Evolutionary conservation across 768 basidiomycete genomes (phyloP).

Genomic region (Lyophyllum shimeji): DNA sequence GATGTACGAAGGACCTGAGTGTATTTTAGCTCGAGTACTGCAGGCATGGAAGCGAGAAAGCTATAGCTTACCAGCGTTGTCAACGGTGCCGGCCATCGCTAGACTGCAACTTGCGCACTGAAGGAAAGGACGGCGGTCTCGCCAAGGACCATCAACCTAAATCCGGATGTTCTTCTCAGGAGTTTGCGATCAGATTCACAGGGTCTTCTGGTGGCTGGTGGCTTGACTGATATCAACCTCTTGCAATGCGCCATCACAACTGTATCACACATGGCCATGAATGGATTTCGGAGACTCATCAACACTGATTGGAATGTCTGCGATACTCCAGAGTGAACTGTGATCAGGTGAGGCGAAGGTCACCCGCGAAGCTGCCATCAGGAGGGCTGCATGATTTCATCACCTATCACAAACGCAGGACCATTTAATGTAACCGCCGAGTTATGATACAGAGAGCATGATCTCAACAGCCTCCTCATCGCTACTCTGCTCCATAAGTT

Average conservation of each 20-base stretch:
- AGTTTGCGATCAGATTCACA: not conserved
- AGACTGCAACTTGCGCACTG: not conserved
- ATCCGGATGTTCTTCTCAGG: slow-evolving; percentile 15
- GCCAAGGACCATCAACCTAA: slow-evolving; percentile 5
- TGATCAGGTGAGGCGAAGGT: not conserved
- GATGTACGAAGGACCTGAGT: slow-evolving; percentile 71
- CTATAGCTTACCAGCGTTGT: slow-evolving; percentile 37
- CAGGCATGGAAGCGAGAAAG: slow-evolving; percentile 1
- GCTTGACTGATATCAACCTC: not conserved
- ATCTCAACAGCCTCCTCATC: slow-evolving; percentile 14
- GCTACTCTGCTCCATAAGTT: not conserved
- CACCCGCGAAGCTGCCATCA: not conserved
- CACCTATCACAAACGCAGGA: not conserved
- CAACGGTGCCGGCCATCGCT: slow-evolving; percentile 44
- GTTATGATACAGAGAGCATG: slow-evolving; percentile 1
- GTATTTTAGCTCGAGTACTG: slow-evolving; percentile 6
- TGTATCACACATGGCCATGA: not conserved
- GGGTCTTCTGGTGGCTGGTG: not conserved
- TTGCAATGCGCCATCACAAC: not conserved
- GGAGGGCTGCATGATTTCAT: not conserved
- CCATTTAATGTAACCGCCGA: not conserved
- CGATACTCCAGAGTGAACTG: not conserved
- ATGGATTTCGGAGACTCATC: not conserved
- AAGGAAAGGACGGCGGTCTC: slow-evolving; percentile 2
- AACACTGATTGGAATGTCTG: not conserved